Evolutionary conservation across 257 asterid species (phyloP).

Genomic region (Scutellaria galericulata): DNA sequence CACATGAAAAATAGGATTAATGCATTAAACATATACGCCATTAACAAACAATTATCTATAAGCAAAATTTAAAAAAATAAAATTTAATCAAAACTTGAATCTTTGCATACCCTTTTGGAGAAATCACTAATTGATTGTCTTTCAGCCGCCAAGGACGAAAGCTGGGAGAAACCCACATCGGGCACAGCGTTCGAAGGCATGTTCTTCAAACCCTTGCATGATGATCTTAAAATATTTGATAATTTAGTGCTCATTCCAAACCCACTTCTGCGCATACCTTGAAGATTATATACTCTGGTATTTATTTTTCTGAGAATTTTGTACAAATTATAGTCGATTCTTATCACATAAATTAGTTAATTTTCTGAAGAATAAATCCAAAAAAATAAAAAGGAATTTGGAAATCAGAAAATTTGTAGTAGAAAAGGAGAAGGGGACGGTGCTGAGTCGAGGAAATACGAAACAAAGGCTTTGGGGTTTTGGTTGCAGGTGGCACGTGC

Average conservation of each 20-base stretch:
- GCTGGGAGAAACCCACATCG: constrained; percentile 46
- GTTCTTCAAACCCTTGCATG: constrained; percentile 46
- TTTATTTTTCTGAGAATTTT: not conserved
- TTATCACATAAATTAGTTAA: not conserved
- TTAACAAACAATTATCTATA: constrained; percentile 16
- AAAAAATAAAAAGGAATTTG: constrained; percentile 4
- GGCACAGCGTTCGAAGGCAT: constrained; percentile 36
- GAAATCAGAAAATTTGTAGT: constrained; percentile 11
- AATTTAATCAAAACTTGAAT: not conserved
- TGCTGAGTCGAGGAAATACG: not conserved
- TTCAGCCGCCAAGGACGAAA: constrained; percentile 47
- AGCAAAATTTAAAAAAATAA: not conserved
- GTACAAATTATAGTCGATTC: not conserved
- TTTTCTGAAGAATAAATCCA: constrained; percentile 19
- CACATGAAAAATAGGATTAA: not conserved
- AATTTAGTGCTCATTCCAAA: constrained; percentile 51
- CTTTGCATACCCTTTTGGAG: constrained; percentile 49
- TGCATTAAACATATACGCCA: no score
- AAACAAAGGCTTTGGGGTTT: constrained; percentile 7
- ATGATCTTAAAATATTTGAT: constrained; percentile 44
- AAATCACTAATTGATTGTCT: constrained; percentile 40
- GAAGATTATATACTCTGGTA: constrained; percentile 5
- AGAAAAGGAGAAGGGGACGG: constrained; percentile 14
- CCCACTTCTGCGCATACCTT: constrained; percentile 45
- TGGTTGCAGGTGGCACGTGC: constrained; percentile 12